Evolutionary conservation across 1,139 yeast genomes (phyloP), one percentile per base, ranked within the genome.

Genomic region (Suhomyces bolitotheri): DNA sequence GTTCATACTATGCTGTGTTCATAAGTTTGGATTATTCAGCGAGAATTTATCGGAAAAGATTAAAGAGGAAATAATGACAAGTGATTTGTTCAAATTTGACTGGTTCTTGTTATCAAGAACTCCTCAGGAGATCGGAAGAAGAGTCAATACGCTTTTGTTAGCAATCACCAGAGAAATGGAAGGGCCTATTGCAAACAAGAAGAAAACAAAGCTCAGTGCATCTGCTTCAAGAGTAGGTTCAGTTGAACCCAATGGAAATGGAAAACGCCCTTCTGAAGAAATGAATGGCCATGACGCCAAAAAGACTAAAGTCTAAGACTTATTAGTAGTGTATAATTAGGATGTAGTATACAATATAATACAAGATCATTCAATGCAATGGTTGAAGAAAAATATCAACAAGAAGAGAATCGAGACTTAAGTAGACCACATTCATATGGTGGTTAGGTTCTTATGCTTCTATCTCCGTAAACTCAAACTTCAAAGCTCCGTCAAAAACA

Each of bases 101-200:
- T 92, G 96, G 94, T 92, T 81, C 56, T 77, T 92, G 55, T 70
- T 77, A 44, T 85, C 96, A 0, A 73, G 98, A 48, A 82, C 95
- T 0, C 79, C 95, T 0, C 83, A 80, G 44, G 98, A 92, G 52
- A 55, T 92, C 29, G 80, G 88, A 7, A 76, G 97, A 56, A 76
- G 98, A 50, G 79, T 89, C 27, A 80, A 78, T 34, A 89, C 97
- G 0, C 65, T 92, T 38, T 61, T 92, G 31, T 66, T 88, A 22
- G 85, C 95, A 4, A 73, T 92, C 16, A 78, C 88, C 1, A 76
- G 90, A 51, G 97, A 92, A 50, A 71, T 73, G 44, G 96, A 87
- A 44, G 85, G 85, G 0, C 81, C 83, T 1, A 72, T 66, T 26
- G 73, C 68, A 6, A 58, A 63, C 40, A 72, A 67, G 47, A 58